phyloP scores from a whole-genome alignment of 83 land plant genomes.

The Thuja plicata region DNA sequence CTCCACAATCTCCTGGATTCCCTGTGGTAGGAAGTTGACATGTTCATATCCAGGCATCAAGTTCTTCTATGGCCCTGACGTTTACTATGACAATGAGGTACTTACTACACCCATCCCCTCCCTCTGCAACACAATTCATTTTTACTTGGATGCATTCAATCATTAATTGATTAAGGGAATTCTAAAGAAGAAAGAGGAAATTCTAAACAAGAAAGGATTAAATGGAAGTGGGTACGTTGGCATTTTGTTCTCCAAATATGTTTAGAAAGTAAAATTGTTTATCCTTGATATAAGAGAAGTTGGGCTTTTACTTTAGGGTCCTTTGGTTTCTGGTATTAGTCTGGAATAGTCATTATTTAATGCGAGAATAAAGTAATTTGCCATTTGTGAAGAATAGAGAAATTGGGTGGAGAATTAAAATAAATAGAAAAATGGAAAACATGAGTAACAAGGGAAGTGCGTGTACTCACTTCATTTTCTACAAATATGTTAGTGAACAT shows the following conservation, averaged over 20 bases:
- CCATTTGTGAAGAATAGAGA: too few relatives aligned
- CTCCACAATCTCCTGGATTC: conserved; percentile 93
- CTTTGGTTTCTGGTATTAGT: too few relatives aligned
- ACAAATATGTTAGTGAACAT: background rate
- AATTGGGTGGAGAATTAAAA: background rate
- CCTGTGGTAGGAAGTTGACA: conserved; percentile 93
- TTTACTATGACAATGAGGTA: conserved; percentile 88
- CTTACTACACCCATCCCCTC: conserved; percentile 13
- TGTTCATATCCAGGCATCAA: conserved; percentile 99
- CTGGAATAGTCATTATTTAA: too few relatives aligned
- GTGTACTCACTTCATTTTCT: too few relatives aligned
- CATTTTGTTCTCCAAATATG: background rate
- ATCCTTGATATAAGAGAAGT: too few relatives aligned
- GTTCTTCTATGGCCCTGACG: conserved; percentile 89
- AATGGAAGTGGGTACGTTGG: background rate
- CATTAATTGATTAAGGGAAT: too few relatives aligned
- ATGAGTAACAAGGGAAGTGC: background rate
- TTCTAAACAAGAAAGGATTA: too few relatives aligned
- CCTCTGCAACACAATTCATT: background rate
- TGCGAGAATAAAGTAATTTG: too few relatives aligned
- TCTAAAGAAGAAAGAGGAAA: too few relatives aligned
- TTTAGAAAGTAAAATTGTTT: too few relatives aligned
- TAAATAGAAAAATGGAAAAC: background rate
- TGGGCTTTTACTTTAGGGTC: too few relatives aligned
- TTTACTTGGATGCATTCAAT: too few relatives aligned